phyloP scores from a whole-genome alignment of 2,329 filamentous ascomycete species.

The Fusarium foetens region DNA sequence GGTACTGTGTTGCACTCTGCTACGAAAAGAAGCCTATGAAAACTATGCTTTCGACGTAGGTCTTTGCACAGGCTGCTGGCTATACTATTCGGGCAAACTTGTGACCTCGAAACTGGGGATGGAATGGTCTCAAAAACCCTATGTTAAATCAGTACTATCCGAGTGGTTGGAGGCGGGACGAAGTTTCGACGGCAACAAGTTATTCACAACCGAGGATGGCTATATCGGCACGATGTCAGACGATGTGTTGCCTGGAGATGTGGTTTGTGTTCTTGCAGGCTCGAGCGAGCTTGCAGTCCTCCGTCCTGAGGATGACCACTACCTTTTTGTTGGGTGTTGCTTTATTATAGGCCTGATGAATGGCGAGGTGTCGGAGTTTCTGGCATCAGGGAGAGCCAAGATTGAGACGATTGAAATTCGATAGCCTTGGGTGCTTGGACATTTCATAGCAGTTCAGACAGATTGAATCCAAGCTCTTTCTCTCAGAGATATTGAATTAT shows the following conservation, averaged over 20 bases:
- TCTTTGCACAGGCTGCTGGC: not conserved
- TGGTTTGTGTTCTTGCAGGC: not conserved
- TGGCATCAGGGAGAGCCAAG: not conserved
- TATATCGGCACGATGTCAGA: not conserved
- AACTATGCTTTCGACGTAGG: not conserved
- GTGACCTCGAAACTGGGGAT: too few relatives aligned
- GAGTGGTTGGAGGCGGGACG: not conserved
- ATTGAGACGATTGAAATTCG: not conserved
- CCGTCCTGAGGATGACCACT: not conserved
- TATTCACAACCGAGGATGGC: not conserved
- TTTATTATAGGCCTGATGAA: not conserved
- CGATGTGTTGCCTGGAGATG: accelerated
- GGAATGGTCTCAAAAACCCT: not conserved
- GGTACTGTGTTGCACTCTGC: not conserved
- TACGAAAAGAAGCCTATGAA: not conserved
- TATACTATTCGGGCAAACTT: too few relatives aligned
- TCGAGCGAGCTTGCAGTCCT: not conserved
- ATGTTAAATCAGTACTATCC: too few relatives aligned
- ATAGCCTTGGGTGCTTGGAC: not conserved
- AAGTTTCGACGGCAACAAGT: accelerated
- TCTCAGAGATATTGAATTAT: not conserved
- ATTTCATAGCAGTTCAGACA: not conserved
- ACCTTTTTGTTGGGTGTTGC: not conserved
- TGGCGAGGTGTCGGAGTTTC: not conserved
- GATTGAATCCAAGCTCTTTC: not conserved